These are phyloP conservation scores for Malassezia arunalokei DNA, from an alignment of 1,284 basidiomycete species.

Conservation along the genomic window DNA sequence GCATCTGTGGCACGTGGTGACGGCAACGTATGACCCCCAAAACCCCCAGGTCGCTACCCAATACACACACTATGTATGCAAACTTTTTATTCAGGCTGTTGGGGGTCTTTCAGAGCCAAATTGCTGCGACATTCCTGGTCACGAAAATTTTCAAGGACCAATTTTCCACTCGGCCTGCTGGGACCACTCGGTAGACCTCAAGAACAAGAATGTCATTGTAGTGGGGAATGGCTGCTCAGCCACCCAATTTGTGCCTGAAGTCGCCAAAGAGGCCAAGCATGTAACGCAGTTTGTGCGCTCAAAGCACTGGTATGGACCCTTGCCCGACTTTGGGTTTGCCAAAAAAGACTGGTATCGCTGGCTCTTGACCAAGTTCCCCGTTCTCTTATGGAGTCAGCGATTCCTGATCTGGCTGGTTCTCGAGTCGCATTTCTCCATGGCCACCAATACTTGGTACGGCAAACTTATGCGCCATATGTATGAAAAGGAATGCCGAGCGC, in stretches of 20 bases:
- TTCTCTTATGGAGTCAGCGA: constrained; percentile 26
- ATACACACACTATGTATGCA: constrained; percentile 35
- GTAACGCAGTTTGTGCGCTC: constrained; percentile 36
- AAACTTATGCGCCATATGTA: constrained; percentile 21
- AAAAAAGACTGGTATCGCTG: constrained; percentile 28
- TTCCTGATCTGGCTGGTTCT: constrained; percentile 31
- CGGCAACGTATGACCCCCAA: constrained; percentile 16
- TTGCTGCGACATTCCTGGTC: constrained; percentile 28
- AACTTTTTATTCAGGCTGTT: constrained; percentile 34
- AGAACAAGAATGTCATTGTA: constrained; percentile 43
- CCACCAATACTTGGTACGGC: constrained; percentile 22
- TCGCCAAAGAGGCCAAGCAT: constrained; percentile 26
- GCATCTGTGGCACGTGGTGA: constrained; percentile 37
- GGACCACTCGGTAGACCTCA: constrained; percentile 40
- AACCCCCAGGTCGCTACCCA: not conserved
- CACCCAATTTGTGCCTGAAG: constrained; percentile 32
- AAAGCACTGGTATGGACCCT: constrained; percentile 38
- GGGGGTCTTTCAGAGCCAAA: constrained; percentile 41
- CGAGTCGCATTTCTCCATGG: constrained; percentile 32
- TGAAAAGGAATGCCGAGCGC: constrained; percentile 22
- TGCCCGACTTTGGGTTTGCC: constrained; percentile 25
- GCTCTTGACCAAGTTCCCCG: constrained; percentile 22
- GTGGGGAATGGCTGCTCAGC: constrained; percentile 43
- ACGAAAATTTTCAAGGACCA: constrained; percentile 35
- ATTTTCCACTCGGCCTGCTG: constrained; percentile 46